Percentiles rank a stretch among this genome's conserved stretches.
phyloP scores from a whole-genome alignment of 2,329 filamentous ascomycete genomes.

The Calonectria henricotiae region DNA sequence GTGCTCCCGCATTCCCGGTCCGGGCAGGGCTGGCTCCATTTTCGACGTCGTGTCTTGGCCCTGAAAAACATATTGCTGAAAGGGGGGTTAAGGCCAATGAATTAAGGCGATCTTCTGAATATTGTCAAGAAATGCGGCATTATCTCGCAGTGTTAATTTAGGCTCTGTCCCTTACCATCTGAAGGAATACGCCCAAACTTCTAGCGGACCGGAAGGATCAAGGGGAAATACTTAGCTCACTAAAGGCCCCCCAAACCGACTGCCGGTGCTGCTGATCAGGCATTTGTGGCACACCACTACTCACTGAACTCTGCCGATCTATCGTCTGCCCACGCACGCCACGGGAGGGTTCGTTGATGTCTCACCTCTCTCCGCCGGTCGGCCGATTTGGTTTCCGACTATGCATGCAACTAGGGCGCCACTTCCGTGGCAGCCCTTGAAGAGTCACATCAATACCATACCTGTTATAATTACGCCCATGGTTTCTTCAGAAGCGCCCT shows the following conservation, averaged over 20 bases:
- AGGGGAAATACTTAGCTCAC: constrained; percentile 4
- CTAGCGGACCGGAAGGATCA: neutral
- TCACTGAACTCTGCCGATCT: constrained; percentile 7
- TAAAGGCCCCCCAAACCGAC: neutral
- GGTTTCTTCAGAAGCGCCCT: neutral
- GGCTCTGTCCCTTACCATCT: neutral
- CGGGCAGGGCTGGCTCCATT: constrained; percentile 37
- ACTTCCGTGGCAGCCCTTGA: neutral
- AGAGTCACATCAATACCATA: neutral
- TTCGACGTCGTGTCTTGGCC: constrained; percentile 42
- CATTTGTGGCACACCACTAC: neutral
- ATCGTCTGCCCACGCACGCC: neutral
- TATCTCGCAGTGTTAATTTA: constrained; percentile 12
- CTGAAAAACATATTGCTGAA: constrained; percentile 1
- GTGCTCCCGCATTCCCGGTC: constrained; percentile 1
- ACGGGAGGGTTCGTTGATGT: neutral
- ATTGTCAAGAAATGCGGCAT: neutral
- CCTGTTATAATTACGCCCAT: neutral
- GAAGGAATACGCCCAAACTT: constrained; percentile 1
- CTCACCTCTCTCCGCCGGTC: constrained; percentile 23
- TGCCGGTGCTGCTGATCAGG: neutral
- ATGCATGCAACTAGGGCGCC: constrained; percentile 6
- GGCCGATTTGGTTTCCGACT: constrained; percentile 27
- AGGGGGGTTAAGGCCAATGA: neutral
- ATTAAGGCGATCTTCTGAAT: neutral